These are phyloP conservation scores for Megacollybia marginata DNA, from an alignment of 768 basidiomycete species.

Conservation along the genomic window DNA sequence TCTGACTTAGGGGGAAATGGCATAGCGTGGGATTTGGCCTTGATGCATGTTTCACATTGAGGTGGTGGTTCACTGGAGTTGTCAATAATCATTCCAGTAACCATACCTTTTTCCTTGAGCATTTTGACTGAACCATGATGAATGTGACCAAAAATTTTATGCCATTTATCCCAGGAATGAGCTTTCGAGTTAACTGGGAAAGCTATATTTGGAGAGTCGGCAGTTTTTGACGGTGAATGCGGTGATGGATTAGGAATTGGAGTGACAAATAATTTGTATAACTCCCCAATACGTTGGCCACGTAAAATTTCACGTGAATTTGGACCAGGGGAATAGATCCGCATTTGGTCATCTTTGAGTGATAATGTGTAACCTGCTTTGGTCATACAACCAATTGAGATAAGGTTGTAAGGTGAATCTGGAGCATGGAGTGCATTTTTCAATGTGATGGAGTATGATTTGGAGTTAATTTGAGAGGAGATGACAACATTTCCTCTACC, in stretches of 20 bases:
- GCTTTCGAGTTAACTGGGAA: background rate
- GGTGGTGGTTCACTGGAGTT: conserved; percentile 1
- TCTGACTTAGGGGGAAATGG: conserved; percentile 24
- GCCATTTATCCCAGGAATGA: conserved; percentile 8
- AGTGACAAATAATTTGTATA: no score
- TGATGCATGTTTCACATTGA: conserved; percentile 25
- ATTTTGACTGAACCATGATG: conserved; percentile 10
- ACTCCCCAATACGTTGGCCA: no score
- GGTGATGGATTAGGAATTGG: no score
- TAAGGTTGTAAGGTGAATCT: no score
- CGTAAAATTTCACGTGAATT: no score
- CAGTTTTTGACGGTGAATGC: no score
- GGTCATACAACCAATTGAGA: background rate
- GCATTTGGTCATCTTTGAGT: background rate
- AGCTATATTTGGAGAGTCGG: no score
- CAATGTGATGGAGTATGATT: background rate
- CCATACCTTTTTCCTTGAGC: conserved; percentile 12
- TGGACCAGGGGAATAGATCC: background rate
- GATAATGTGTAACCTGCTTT: background rate
- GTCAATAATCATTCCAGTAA: conserved; percentile 14
- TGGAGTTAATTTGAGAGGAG: background rate
- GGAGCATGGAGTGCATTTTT: background rate
- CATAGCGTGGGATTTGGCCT: conserved; percentile 23
- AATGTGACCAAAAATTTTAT: conserved; percentile 15
- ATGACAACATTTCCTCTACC: background rate